Evolutionary conservation across 345 rosid species (phyloP).

Genomic region (Corchorus capsularis): DNA sequence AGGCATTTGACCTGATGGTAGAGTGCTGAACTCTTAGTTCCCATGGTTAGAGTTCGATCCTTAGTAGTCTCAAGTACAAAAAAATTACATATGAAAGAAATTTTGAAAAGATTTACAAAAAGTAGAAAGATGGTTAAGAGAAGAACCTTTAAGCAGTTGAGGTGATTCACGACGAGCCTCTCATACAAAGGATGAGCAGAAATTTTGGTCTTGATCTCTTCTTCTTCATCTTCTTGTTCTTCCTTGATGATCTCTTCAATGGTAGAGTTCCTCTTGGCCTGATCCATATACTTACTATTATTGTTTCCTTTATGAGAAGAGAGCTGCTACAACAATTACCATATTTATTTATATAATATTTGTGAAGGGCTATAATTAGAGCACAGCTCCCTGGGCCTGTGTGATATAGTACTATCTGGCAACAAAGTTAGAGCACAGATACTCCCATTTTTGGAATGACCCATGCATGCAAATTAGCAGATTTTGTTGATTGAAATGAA

Average conservation of each 20-base stretch:
- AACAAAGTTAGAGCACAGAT: constrained; percentile 11
- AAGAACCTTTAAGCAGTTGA: constrained; percentile 55
- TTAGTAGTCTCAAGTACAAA: too few species aligned
- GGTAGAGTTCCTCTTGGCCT: background rate
- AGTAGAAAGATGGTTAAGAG: background rate
- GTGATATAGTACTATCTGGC: constrained; percentile 1
- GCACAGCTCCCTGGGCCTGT: background rate
- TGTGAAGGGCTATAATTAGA: background rate
- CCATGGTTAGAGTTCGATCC: too few species aligned
- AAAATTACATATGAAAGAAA: background rate
- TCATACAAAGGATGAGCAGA: constrained; percentile 55
- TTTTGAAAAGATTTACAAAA: background rate
- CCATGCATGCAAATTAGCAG: constrained; percentile 34
- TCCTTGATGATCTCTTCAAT: constrained; percentile 9
- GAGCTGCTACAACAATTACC: constrained; percentile 5
- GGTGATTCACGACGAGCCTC: constrained; percentile 44
- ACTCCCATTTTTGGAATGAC: constrained; percentile 37
- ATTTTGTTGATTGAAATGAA: constrained; percentile 1
- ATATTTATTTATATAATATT: background rate
- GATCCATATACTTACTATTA: background rate
- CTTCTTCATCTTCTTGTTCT: background rate
- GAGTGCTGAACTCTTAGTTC: too few species aligned
- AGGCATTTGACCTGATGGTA: too few species aligned
- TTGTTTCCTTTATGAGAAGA: too few species aligned
- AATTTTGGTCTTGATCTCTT: constrained; percentile 49